phyloP scores from a whole-genome alignment of 129 eudicot species.

The Centaurea solstitialis region DNA sequence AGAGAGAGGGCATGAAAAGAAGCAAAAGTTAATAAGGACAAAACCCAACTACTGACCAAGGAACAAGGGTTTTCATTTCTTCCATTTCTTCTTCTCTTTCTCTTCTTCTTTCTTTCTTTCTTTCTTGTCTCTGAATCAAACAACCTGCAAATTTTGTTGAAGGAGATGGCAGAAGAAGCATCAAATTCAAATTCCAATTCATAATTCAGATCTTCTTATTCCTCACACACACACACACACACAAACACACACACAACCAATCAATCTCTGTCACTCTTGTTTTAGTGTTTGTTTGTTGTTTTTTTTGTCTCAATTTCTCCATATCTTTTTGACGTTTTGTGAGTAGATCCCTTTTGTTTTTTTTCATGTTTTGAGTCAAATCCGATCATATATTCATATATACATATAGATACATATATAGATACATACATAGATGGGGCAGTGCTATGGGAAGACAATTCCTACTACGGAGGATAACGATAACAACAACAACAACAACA shows the following conservation, averaged over 20 bases:
- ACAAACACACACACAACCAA: no score
- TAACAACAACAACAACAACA: no score
- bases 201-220: constrained; percentile 18
- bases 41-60: constrained; percentile 39
- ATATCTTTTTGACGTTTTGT: constrained; percentile 13
- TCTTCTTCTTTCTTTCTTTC: neutral
- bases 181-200: neutral
- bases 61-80: neutral
- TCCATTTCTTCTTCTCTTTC: neutral
- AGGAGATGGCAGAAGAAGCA: neutral
- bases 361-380: constrained; percentile 18
- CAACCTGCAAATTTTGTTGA: neutral
- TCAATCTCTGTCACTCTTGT: constrained; percentile 22
- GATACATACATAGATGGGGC: constrained; percentile 49
- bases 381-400: neutral
- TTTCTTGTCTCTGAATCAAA: neutral
- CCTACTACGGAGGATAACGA: constrained; percentile 62
- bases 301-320: constrained; percentile 12
- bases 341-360: constrained; percentile 17
- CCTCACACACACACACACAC: no score
- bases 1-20: constrained; percentile 25
- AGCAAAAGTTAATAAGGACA: constrained; percentile 35
- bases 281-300: neutral
- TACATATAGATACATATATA: no score
- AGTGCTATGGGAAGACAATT: constrained; percentile 93